Percentiles rank a stretch among this genome's conserved stretches.
Conservation (phyloP, 108 stramenopile genomes). For the Discostella stelligeroides region DNA sequence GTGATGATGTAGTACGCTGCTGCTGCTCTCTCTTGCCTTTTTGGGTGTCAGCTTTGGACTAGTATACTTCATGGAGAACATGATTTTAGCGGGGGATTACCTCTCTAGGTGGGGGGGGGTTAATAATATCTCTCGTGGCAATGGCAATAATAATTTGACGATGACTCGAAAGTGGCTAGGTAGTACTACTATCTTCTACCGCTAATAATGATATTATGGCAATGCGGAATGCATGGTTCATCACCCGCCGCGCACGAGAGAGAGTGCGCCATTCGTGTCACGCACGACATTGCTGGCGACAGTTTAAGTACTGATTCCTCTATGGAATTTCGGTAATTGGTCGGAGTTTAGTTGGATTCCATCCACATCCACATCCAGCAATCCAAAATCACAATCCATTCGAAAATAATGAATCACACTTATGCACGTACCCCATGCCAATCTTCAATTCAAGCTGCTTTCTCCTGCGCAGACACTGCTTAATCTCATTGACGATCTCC, state of each 20-base stretch:
- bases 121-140: too few relatives aligned
- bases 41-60: background rate
- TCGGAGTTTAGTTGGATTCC: too few relatives aligned
- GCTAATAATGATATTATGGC: too few relatives aligned
- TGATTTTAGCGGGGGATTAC: too few relatives aligned
- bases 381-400: background rate
- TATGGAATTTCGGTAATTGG: background rate
- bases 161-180: too few relatives aligned
- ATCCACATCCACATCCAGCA: background rate
- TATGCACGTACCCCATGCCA: too few relatives aligned
- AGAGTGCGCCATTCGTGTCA: background rate
- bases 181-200: too few relatives aligned
- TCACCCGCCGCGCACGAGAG: background rate
- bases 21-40: background rate
- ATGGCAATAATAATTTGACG: too few relatives aligned
- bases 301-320: background rate
- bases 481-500: conserved; percentile 3
- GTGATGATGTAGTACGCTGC: too few relatives aligned
- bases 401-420: background rate
- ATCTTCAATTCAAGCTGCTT: conserved; percentile 4
- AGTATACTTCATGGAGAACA: conserved; percentile 1
- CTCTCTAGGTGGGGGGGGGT: too few relatives aligned
- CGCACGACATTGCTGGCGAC: background rate
- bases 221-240: too few relatives aligned
- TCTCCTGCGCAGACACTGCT: background rate